phyloP scores from a whole-genome alignment of 768 basidiomycete genomes.

The Hygrophoropsis aurantiaca region DNA sequence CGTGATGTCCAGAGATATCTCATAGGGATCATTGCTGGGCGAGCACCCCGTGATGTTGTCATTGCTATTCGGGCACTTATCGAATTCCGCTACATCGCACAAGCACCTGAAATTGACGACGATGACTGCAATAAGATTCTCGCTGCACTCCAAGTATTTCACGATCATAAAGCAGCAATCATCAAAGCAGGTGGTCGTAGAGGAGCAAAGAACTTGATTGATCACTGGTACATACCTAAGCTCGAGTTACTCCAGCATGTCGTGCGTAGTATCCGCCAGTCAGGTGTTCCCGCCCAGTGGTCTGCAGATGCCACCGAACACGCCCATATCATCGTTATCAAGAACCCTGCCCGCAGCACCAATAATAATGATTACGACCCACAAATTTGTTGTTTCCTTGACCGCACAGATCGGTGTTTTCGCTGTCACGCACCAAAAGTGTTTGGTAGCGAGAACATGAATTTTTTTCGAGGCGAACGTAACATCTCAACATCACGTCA shows the following conservation, averaged over 20 bases:
- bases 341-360: constrained; percentile 23
- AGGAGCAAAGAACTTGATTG: constrained; percentile 24
- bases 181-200: constrained; percentile 24
- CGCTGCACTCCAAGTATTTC: constrained; percentile 26
- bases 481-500: too few relatives aligned
- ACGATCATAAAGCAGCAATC: constrained; percentile 32
- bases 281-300: constrained; percentile 34
- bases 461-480: too few relatives aligned
- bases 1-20: constrained; percentile 35
- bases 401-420: too few relatives aligned
- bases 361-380: constrained; percentile 33
- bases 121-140: constrained; percentile 12
- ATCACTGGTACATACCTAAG: constrained; percentile 43
- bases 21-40: constrained; percentile 32
- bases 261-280: constrained; percentile 21
- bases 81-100: constrained; percentile 37
- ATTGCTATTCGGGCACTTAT: constrained; percentile 33
- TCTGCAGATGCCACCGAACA: constrained; percentile 36
- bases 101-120: constrained; percentile 28
- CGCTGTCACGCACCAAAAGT: too few relatives aligned
- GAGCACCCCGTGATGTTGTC: constrained; percentile 27
- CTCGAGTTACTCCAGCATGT: constrained; percentile 38
- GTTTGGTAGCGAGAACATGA: too few relatives aligned
- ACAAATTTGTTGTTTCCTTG: constrained; percentile 34
- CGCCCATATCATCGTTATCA: constrained; percentile 32